Conservation (phyloP, 2,329 filamentous ascomycete species). For the Hymenoscyphus linearis region DNA sequence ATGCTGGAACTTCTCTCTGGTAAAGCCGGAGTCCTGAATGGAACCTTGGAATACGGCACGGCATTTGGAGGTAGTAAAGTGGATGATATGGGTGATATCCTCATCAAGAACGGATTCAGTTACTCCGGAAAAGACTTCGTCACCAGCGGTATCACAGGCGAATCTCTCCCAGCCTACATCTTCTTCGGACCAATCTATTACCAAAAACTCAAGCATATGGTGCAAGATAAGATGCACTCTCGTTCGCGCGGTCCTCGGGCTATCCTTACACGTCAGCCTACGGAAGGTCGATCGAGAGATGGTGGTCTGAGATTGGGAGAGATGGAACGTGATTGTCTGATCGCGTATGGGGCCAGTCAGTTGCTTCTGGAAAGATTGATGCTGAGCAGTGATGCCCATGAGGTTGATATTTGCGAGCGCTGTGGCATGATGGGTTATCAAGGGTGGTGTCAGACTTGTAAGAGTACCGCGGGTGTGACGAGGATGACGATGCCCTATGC, state of each 20-base stretch:
- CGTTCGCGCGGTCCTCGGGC: slow-evolving; percentile 84
- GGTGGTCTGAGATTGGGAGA: slow-evolving; percentile 91
- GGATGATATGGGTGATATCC: slow-evolving; percentile 79
- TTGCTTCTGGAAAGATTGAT: slow-evolving; percentile 89
- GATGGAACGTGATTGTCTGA: slow-evolving; percentile 98
- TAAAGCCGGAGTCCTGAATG: slow-evolving; percentile 84
- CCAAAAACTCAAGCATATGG: slow-evolving; percentile 99
- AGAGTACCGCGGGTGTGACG: slow-evolving; percentile 75
- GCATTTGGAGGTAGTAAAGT: slow-evolving; percentile 80
- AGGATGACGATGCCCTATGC: slow-evolving; percentile 98
- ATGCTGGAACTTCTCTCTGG: slow-evolving; percentile 92
- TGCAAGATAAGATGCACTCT: slow-evolving; percentile 99
- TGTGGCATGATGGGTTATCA: slow-evolving; percentile 95
- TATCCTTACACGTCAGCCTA: slow-evolving; percentile 90
- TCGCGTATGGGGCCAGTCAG: slow-evolving; percentile 93
- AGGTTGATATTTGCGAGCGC: slow-evolving; percentile 87
- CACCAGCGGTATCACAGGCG: slow-evolving; percentile 90
- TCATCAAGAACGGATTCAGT: slow-evolving; percentile 85
- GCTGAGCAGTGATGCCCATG: slow-evolving; percentile 85
- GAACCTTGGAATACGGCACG: slow-evolving; percentile 84
- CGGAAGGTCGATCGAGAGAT: slow-evolving; percentile 87
- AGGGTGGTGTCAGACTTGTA: slow-evolving; percentile 91
- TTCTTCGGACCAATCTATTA: slow-evolving; percentile 99
- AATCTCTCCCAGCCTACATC: slow-evolving; percentile 89
- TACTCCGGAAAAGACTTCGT: slow-evolving; percentile 98